Conservation (phyloP, 306 rosid species). For the Cicer arietinum region DNA sequence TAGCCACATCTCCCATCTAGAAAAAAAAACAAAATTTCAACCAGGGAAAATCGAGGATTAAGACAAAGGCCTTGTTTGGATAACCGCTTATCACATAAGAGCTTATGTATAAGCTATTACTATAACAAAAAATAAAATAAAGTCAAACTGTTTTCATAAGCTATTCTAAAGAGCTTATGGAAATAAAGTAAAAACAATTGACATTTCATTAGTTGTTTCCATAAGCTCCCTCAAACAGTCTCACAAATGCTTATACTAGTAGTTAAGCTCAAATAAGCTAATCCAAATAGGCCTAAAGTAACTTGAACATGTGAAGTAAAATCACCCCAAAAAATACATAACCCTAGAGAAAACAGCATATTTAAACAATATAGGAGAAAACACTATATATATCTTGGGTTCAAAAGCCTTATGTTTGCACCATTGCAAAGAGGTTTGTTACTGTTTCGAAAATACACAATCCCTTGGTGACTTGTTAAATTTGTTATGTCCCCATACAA, state of each 20-base stretch:
- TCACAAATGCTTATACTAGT: not conserved
- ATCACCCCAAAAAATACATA: not conserved
- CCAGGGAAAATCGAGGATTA: not conserved
- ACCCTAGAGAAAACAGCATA: not conserved
- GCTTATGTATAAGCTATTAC: not conserved
- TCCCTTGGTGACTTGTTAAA: too few relatives aligned
- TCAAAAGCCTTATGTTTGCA: too few relatives aligned
- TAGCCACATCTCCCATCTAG: constrained; percentile 92
- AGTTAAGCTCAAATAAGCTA: not conserved
- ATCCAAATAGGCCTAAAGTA: not conserved
- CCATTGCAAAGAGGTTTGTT: too few relatives aligned
- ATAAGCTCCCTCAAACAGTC: not conserved
- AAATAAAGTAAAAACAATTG: not conserved
- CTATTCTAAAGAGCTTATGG: not conserved
- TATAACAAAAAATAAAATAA: not conserved
- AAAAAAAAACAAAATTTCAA: constrained; percentile 19
- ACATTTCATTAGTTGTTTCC: not conserved
- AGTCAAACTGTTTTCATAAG: not conserved
- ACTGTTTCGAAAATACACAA: too few relatives aligned
- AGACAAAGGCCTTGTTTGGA: not conserved
- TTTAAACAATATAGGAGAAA: constrained; percentile 30
- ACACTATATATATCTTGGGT: too few relatives aligned
- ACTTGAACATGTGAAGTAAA: not conserved
- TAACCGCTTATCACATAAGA: not conserved
- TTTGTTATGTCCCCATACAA: too few relatives aligned